These are phyloP conservation scores for Allium sativum DNA, from an alignment of 106 monocot species.

Conservation along the genomic window DNA sequence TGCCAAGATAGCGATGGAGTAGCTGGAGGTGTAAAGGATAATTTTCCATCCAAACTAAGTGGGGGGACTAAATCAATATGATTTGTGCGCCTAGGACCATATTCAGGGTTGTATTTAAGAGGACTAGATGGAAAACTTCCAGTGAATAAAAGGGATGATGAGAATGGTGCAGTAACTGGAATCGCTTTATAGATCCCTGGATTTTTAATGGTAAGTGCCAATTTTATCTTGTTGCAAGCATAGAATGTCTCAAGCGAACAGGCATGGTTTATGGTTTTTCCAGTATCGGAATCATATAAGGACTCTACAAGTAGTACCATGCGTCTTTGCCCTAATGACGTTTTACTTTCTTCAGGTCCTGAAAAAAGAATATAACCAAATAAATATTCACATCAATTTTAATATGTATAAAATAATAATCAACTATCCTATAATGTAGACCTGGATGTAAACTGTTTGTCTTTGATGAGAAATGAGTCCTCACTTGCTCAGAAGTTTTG, in stretches of 20 bases:
- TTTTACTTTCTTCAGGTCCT: constrained; percentile 42
- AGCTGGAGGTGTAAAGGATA: too few species aligned
- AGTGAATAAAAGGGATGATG: constrained; percentile 76
- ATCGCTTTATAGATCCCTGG: constrained; percentile 42
- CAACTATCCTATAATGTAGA: too few species aligned
- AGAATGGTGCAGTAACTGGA: constrained; percentile 55
- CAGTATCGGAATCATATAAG: constrained; percentile 46
- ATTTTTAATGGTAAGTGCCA: constrained; percentile 32
- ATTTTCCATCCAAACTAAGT: too few species aligned
- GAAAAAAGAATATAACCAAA: too few species aligned
- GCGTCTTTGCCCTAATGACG: constrained; percentile 81
- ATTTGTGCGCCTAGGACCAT: too few species aligned
- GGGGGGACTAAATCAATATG: too few species aligned
- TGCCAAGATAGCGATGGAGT: too few species aligned
- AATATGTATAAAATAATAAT: too few species aligned
- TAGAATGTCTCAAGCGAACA: constrained; percentile 79
- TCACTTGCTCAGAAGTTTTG: too few species aligned
- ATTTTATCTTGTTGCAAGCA: constrained; percentile 47
- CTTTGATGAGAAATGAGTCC: too few species aligned
- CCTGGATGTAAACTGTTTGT: too few species aligned
- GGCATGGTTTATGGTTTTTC: constrained; percentile 50
- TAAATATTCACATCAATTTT: too few species aligned
- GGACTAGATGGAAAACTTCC: constrained; percentile 97
- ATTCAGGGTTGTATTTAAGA: constrained; percentile 69
- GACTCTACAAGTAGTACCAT: constrained; percentile 84